Evolutionary conservation across 2,329 filamentous ascomycete species (phyloP), one percentile per base, ranked within the genome.

Genomic region (Venturia effusa): DNA sequence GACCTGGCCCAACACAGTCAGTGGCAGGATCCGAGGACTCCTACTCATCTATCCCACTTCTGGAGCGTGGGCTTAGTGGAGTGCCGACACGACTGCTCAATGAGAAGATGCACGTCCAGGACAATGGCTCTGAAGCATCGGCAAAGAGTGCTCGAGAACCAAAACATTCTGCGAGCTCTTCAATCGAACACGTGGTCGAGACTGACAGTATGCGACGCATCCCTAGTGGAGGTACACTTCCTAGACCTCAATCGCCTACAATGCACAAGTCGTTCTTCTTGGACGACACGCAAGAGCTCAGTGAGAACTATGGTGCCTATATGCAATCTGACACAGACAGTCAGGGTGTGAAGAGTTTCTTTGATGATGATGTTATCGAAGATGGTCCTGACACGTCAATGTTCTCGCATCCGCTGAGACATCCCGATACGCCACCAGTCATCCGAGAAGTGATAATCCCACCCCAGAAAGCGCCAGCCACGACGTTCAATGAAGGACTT

Each of bases 1-100:
- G 15, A 19, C 61, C n/a, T 48, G 32, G 24, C 24, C 61, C 41
- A 19, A 22, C 43, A 11, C 65, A 67, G 27, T 74, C 77, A 2
- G 73, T 78, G 32, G 81, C 84, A 17, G 83, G 83, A 64, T 92
- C 90, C 0, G 82, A 84, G 34, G 85, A 87, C 61, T 93, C 89
- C 0, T 92, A 91, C 71, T 87, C 84, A 45, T 92, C 89, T 0
- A 85, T 87, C 40, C 90, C 91, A 4, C 80, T 94, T 8, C 80
- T 95, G 15, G 88, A 93, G 66, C 84, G 88, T 61, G 88, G 83
- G 3, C 24, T 64, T 5, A 64, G 34, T 55, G 59, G 34, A 19
- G n/a, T 55, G 24, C n/a, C 59, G 19, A 54, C 61, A 32, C 59
- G 41, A 32, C 41, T 41, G 15, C 59, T 34, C 13, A 37, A 10